Evolutionary conservation across 306 rosid genomes (phyloP), one percentile per base, ranked within the genome.

Genomic region (Abrus pulchellus): DNA sequence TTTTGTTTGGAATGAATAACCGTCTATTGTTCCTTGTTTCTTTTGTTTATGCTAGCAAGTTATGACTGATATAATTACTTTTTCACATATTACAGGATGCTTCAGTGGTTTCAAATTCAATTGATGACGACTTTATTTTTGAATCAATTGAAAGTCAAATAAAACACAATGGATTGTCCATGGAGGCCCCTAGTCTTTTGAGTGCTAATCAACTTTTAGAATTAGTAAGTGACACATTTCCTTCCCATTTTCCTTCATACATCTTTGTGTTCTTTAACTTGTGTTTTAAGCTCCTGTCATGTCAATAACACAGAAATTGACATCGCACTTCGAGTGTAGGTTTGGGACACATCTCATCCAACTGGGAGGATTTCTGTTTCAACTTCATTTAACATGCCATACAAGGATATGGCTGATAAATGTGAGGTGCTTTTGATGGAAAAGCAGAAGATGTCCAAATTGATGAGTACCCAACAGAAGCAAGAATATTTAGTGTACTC

Each of bases 121-220:
- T 55, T 11, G 97, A 94, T 7, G 97, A 91, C 5, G 98, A 93
- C 55, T 80, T 72, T 55, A 64, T 85, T 80, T 70, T 59, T n/a
- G 97, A 90, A 67, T 75, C 90, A 57, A 81, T 87, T 59, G 96
- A 87, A 52, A 81, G 80, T 83, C 94, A 88, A 80, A 78, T 56
- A 47, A 87, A 83, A 80, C 71, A 83, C 30, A 81, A 36, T 76
- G 89, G 83, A 5, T 69, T 86, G 75, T 81, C 88, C 14, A 5
- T 45, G 9, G 92, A 87, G 60, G 77, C 40, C 76, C 92, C 90
- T 53, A 48, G 33, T 72, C 84, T 92, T 77, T 84, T 93, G 88
- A 86, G 91, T 43, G 98, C 94, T 66, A 76, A 90, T 88, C 94
- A 93, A 88, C 91, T 96, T 66, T 80, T 96, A 82, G 98, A 96